Evolutionary conservation across 2,329 filamentous ascomycete genomes (phyloP), one percentile per base, ranked within the genome.

Genomic region (Pseudogymnoascus sp.): DNA sequence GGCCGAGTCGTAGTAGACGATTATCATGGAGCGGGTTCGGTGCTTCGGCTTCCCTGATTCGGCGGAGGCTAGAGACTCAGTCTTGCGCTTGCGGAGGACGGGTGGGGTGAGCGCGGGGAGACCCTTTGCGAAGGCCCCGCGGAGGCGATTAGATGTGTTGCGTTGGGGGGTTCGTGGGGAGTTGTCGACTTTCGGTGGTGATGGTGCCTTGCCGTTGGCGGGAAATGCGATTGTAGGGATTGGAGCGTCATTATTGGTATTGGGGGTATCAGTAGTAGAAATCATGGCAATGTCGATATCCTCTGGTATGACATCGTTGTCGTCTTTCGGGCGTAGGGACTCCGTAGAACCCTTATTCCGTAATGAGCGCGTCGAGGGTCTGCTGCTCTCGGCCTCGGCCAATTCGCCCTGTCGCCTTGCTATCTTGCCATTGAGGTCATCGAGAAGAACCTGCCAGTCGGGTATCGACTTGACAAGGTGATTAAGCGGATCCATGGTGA

Each of bases 1-100:
- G 66, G 91, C 87, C 68, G 89, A 90, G 72, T 97, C 92, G 73
- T 97, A 97, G 75, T 91, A 92, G n/a, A 97, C 89, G 42, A 94
- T 87, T 56, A 93, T 87, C 80, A 91, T 89, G 63, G 82, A 87
- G 67, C 88, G 84, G 3, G 85, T 86, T 62, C 89, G 85, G 72
- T 88, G 89, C 66, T 73, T 73, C 7, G 71, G 68, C 21, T 37
- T 37, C 16, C 65, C n/a, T 1, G 70, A 70, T 40, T 70, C 69
- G 8, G 65, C 68, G 1, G 72, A 73, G 3, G 69, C 69, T 23
- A 73, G 63, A 28, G 72, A 73, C 23, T 69, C 72, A 2, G 72
- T 72, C 60, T 73, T 74, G 23, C 72, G 66, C 64, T 74, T 74
- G 23, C 70, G 69, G 5, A 71, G 47, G 3, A 64, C 65, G 12